Evolutionary conservation across 2,329 filamentous ascomycete species (phyloP).

Genomic region (Ophiocordyceps camponoti-saundersi): DNA sequence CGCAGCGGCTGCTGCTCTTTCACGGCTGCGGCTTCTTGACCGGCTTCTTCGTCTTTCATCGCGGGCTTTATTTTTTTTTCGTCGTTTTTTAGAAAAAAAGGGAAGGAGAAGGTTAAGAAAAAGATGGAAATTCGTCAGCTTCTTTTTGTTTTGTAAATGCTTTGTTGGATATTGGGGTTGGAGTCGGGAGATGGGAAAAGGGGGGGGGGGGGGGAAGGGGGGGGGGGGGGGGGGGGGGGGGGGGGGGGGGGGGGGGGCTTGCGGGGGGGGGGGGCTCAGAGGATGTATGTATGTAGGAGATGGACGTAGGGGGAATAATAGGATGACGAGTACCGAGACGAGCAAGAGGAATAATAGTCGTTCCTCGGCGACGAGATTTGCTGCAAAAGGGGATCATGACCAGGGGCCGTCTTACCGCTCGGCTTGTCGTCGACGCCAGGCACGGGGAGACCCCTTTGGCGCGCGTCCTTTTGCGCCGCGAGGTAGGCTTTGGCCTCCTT

Average conservation of each 20-base stretch:
- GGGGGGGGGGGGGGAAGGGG: too few relatives aligned
- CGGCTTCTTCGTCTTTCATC: slow-evolving; percentile 20
- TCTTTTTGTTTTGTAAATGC: too few relatives aligned
- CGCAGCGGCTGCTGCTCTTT: too few relatives aligned
- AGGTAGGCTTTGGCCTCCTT: slow-evolving; percentile 48
- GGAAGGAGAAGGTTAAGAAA: background rate
- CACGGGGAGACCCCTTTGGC: slow-evolving; percentile 38
- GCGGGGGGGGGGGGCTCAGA: too few relatives aligned
- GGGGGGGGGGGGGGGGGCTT: too few relatives aligned
- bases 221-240: too few relatives aligned
- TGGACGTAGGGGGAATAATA: too few relatives aligned
- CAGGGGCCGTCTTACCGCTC: background rate
- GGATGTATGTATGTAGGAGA: too few relatives aligned
- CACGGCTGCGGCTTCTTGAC: slow-evolving; percentile 17
- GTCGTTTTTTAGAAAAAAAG: too few relatives aligned
- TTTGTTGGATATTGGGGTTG: background rate
- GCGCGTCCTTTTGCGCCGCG: slow-evolving; percentile 42
- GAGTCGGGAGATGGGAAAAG: background rate
- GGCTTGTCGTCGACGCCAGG: slow-evolving; percentile 37
- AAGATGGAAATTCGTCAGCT: too few relatives aligned
- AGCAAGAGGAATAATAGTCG: background rate
- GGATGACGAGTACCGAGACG: too few relatives aligned
- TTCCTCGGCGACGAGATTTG: background rate
- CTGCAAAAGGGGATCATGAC: too few relatives aligned
- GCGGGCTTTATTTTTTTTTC: slow-evolving; percentile 16